Evolutionary conservation across 164 flowering plant genomes (phyloP).

Genomic region (Berberis thunbergii): DNA sequence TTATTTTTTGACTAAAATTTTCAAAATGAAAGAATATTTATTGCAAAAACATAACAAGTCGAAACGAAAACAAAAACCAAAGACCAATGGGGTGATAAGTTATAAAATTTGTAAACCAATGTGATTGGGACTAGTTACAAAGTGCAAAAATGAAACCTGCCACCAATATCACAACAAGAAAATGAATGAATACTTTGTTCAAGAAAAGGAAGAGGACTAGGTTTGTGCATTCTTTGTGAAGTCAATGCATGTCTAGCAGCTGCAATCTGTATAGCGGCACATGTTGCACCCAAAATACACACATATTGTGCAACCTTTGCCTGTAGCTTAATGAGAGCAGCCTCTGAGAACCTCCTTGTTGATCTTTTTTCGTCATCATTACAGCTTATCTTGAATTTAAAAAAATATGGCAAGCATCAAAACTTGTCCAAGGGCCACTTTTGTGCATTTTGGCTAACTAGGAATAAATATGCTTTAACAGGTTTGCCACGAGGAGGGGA

Average conservation of each 20-base stretch:
- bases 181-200: background rate
- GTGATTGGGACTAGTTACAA: too few species aligned
- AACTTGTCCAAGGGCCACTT: background rate
- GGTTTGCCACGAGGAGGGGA: too few species aligned
- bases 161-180: background rate
- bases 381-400: conserved; percentile 43
- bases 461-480: too few species aligned
- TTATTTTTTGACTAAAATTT: conserved; percentile 2
- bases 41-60: too few species aligned
- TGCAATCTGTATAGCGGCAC: conserved; percentile 81
- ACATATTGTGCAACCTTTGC: conserved; percentile 78
- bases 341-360: conserved; percentile 72
- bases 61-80: too few species aligned
- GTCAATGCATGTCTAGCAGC: conserved; percentile 81
- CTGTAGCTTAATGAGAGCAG: conserved; percentile 56
- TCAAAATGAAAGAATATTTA: too few species aligned
- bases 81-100: too few species aligned
- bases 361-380: conserved; percentile 76
- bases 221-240: conserved; percentile 52
- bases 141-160: background rate
- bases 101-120: too few species aligned
- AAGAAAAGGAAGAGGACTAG: conserved; percentile 3
- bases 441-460: background rate
- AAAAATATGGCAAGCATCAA: background rate
- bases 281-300: conserved; percentile 80